Evolutionary conservation across 805 yeast genomes (phyloP).

Genomic region (Blastobotrys parvus): DNA sequence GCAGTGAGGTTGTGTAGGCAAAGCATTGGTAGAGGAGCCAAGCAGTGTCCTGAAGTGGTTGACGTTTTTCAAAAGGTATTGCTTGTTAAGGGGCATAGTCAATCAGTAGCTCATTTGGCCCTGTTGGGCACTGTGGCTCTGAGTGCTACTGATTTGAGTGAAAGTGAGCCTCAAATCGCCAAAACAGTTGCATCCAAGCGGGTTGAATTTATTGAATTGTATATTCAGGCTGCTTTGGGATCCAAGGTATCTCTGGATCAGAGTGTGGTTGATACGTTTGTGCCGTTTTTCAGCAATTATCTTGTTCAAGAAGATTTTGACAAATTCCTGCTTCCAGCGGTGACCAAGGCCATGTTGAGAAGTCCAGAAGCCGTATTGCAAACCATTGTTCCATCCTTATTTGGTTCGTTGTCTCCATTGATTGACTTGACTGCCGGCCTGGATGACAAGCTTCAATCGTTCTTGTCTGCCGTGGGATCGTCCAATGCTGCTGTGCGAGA

Average conservation of each 20-base stretch:
- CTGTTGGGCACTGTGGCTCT: conserved; percentile 33
- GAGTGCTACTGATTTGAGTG: conserved; percentile 19
- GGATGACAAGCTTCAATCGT: conserved; percentile 40
- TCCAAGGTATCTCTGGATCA: conserved; percentile 20
- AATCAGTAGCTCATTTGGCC: conserved; percentile 5
- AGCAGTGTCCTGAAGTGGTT: conserved; percentile 8
- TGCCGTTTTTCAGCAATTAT: conserved; percentile 38
- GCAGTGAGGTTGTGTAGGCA: conserved; percentile 24
- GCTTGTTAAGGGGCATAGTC: conserved; percentile 3
- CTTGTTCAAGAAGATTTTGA: conserved; percentile 34
- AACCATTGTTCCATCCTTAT: conserved; percentile 44
- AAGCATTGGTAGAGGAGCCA: conserved; percentile 11
- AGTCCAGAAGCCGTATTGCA: conserved; percentile 66
- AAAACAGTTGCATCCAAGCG: conserved; percentile 10
- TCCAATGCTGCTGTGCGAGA: conserved; percentile 58
- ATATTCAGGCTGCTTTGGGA: conserved; percentile 24
- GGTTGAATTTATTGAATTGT: conserved; percentile 18
- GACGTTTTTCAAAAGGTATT: conserved; percentile 5
- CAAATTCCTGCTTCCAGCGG: conserved; percentile 41
- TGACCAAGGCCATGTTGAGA: conserved; percentile 70
- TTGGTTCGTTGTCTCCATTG: conserved; percentile 27
- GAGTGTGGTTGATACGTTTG: conserved; percentile 26
- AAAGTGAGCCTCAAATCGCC: conserved; percentile 16
- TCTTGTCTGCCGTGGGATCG: conserved; percentile 54
- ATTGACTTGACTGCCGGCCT: conserved; percentile 38